Base-by-base conservation (phyloP, 2,329 filamentous ascomycete genomes). In the Fusarium zealandicum region DNA sequence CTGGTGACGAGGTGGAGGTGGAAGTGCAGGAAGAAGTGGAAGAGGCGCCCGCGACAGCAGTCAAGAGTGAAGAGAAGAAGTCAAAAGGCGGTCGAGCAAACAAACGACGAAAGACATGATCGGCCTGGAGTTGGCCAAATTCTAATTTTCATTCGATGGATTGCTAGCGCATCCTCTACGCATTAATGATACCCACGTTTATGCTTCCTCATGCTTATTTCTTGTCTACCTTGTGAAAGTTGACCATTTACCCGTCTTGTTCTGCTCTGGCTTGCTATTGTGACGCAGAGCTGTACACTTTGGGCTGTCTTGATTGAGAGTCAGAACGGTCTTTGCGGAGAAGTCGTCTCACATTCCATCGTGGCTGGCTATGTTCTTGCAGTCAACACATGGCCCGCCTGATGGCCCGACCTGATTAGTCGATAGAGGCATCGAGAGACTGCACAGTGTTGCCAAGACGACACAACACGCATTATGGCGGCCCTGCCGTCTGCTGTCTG, bases 1-100 rank as follows among this genome's bases (percentile, higher is more conserved):
- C 75, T 45, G 73, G 73, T 38, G 74, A 75, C 39, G 74, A 76
- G 42, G 75, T 73, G 33, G 68, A 73, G 18, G 36, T 27, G 17
- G 43, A 52, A 5, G 54, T 49, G 9, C 49, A 59, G 16, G 70
- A 76, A 22, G 67, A 66, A 7, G 57, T 62, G 35, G 46, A 53
- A 40, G 41, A 59, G 31, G 51, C 30, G 32, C 42, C 51, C 38
- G 31, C 48, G 22, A 27, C 47, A 28, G 39, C 38, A 30, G 39
- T 30, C 12, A 67, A 42, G 38, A 53, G 43, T 40, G 61, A 60
- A 64, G 54, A 39, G 61, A 64, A 59, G 37, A 54, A 52, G 38
- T 27, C 53, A 12, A 58, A 66, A 38, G 57, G 57, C 31, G 44
- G 52, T 16, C 65, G 55, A 17, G 41, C 64, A 28, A 66, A 45